Evolutionary conservation across 345 rosid species (phyloP), one percentile per base, ranked within the genome.

Genomic region (Aquilaria malaccensis): DNA sequence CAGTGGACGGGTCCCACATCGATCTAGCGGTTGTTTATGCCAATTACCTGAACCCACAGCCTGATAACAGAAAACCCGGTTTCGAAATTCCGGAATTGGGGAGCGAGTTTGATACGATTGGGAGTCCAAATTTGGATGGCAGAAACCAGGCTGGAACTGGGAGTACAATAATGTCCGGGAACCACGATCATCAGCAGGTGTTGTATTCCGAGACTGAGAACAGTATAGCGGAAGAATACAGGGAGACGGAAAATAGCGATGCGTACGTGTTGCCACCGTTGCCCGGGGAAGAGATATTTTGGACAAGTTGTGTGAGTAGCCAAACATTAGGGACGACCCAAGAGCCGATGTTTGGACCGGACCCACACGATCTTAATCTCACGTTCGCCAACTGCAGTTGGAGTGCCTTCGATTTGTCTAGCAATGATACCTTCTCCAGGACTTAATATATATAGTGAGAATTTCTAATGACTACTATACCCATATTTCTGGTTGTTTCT

Each of bases 1-100:
- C 79, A 30, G 64, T 58, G 4, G 71, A 62, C 54, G 72, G 67
- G 41, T 74, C 78, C 0, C 80, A 61, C 12, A 79, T 84, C 55
- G 86, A 84, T 72, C 78, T 85, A 2, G 85, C 84, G 1, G 74
- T 79, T 45, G 84, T 85, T 52, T 85, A 75, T 2, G 84, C 84
- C 0, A 85, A 80, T n/a, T 82, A 76, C 66, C 61, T 85, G 84
- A 82, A 74, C 64, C 80, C 74, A 13, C 76, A 62, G 41, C 71
- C 75, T 0, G 71, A 72, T 52, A 57, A 62, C 31, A 37, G 5
- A 37, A 49, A 67, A 22, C 10, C 64, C 37, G 30, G 61, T 68
- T 29, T 56, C 7, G 76, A 60, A 52, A n/a, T 47, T 11, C 61
- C 63, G 12, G 79, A 72, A 46, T 66, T 70, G 41, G 73, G 65